These are phyloP conservation scores for Apiosordaria backusii DNA, from an alignment of 495 filamentous ascomycete species.

Conservation along the genomic window DNA sequence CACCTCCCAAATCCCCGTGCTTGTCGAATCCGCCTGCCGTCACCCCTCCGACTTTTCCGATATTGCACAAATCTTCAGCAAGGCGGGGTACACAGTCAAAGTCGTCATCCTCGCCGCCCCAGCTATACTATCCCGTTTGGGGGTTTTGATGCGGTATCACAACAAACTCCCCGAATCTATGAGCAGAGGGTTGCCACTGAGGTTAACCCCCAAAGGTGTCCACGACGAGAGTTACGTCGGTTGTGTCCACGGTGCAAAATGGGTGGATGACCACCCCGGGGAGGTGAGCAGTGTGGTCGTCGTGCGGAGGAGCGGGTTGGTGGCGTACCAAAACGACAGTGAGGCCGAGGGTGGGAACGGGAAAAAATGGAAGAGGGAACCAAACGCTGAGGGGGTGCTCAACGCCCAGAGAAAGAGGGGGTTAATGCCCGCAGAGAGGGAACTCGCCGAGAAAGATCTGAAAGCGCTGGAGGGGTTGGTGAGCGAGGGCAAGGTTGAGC, in stretches of 20 bases:
- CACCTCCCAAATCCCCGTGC: conserved; percentile 18
- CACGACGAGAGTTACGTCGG: conserved; percentile 39
- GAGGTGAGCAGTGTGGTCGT: conserved; percentile 26
- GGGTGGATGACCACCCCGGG: conserved; percentile 25
- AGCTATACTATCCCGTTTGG: conserved; percentile 32
- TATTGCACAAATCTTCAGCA: conserved; percentile 25
- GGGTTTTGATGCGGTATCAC: conserved; percentile 32
- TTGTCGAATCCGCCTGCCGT: conserved; percentile 38
- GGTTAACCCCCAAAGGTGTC: conserved; percentile 36
- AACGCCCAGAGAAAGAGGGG: conserved; percentile 27
- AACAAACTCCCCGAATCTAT: conserved; percentile 26
- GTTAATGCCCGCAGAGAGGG: conserved; percentile 25
- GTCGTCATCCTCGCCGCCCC: conserved; percentile 37
- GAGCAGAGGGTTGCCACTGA: conserved; percentile 25
- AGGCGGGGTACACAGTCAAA: conserved; percentile 24
- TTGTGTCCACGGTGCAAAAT: conserved; percentile 27
- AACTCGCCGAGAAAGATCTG: conserved; percentile 22
- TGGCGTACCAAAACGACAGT: conserved; percentile 12
- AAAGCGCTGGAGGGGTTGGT: conserved; percentile 21
- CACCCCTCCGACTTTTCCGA: conserved; percentile 31
- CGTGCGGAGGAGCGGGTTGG: background rate
- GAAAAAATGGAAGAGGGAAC: conserved; percentile 15
- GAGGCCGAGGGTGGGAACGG: conserved; percentile 15
- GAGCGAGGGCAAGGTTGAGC: conserved; percentile 24
- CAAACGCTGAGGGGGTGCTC: conserved; percentile 18